Evolutionary conservation across 1,284 basidiomycete genomes (phyloP).

Genomic region (Microbotryum intermedium): DNA sequence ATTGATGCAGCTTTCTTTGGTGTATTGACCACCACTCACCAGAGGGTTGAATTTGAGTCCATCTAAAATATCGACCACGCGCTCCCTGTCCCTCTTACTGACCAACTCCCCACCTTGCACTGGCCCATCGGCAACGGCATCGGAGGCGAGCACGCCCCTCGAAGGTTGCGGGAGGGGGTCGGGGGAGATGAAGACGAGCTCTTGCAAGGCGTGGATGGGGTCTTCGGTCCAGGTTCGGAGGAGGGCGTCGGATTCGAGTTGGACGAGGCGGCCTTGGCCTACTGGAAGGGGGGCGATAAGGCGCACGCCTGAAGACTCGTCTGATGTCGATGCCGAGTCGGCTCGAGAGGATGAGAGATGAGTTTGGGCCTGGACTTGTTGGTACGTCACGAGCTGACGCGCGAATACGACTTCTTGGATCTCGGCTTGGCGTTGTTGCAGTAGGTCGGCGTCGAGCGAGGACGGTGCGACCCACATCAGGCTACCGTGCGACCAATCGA

Average conservation of each 20-base stretch:
- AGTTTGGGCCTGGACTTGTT: neutral
- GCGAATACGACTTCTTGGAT: too few relatives aligned
- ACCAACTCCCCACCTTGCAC: conserved; percentile 1
- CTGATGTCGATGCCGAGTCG: neutral
- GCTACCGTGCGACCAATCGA: neutral
- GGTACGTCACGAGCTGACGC: neutral
- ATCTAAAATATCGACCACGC: conserved; percentile 10
- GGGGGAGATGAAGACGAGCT: neutral
- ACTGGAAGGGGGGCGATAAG: neutral
- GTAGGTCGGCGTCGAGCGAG: neutral
- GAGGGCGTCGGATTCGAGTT: neutral
- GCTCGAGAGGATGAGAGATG: too few relatives aligned
- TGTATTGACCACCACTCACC: too few relatives aligned
- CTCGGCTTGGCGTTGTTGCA: neutral
- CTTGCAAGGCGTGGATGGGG: neutral
- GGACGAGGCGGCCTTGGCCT: neutral
- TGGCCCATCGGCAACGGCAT: neutral
- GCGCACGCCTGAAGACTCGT: neutral
- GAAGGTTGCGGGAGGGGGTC: neutral
- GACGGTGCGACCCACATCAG: neutral
- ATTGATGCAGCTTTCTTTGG: too few relatives aligned
- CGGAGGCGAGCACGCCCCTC: neutral
- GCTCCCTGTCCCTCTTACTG: neutral
- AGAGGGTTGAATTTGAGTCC: conserved; percentile 12
- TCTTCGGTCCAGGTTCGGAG: neutral